Evolutionary conservation across 1,284 basidiomycete genomes (phyloP), one percentile per base, ranked within the genome.

Genomic region (Apiotrichum gamsii): DNA sequence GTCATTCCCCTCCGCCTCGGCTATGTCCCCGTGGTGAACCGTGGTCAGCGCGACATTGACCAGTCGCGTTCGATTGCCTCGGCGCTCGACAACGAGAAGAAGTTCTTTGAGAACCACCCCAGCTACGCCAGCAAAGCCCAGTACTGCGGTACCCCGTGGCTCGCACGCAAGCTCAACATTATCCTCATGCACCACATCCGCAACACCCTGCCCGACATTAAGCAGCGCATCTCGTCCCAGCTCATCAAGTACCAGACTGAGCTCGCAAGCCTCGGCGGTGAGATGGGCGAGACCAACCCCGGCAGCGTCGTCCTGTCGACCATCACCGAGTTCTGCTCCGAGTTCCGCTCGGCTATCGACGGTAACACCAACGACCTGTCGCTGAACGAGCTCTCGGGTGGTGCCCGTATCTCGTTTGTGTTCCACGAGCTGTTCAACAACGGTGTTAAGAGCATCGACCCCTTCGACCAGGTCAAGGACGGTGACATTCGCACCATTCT

Each of bases 101-200:
- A 84, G 52, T 98, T 87, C 79, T 98, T 98, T 67, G 90, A 96
- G 73, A 87, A 80, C 61, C 94, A 98, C 69, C 73, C 82, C 20
- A 88, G 88, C 42, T 98, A 98, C 74, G 85, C 89, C 64, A 81
- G 82, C 68, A 97, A 97, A 74, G 82, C 89, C 8, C 85, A 90
- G 62, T 98, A 91, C 74, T 98, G 94, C 62, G 94, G 94, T 53
- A 98, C 94, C 1, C 91, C 94, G 8, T 98, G 94, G 82, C 81
- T 98, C 40, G 91, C 94, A 1, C 82, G 90, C 58, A 95, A 95
- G 74, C 83, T 98, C 57, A 98, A 97, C 72, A 86, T 90, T 87
- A 93, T 97, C 67, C 82, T 97, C 47, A 96, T 95, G 90, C 90
- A 94, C 74, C 94, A 96, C 73, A 95, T 98, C 70, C 87, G 89